Base-by-base conservation (phyloP, 1,284 basidiomycete species). In the Takashimella tepidaria region DNA sequence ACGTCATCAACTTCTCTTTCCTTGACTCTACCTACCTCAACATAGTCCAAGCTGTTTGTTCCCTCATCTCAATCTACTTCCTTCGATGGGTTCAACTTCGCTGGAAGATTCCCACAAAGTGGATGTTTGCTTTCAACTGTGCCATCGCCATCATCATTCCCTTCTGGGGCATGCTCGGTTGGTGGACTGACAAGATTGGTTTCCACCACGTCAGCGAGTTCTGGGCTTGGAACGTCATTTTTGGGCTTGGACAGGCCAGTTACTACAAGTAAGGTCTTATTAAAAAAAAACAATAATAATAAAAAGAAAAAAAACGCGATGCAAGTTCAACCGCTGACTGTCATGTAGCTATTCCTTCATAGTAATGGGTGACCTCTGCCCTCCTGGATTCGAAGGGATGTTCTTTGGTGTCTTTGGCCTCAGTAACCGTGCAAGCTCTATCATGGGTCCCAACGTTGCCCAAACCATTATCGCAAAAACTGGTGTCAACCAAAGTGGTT, bases 151-250 rank as follows among this genome's bases (percentile, higher is more conserved):
- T 89, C 43, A 48, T 89, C 25, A 87, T 91, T 47, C 87, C 88
- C 0, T 77, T 88, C 3, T 91, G 89, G 89, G 89, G 89, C 24
- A 86, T 89, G 84, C 79, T 90, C 46, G 89, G 89, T 0, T 83
- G 90, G 47, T 89, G 87, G 84, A 89, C 88, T 0, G 63, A 76
- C 12, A 84, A 80, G 57, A 70, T 91, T 45, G 89, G 85, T 0
- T 88, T 87, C 72, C 87, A 88, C 68, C 86, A 87, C 59, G 80
- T 69, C n/a, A 88, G 87, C 87, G 88, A 89, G 64, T 89, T 88
- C 73, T 89, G 83, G 84, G 80, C 80, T 27, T 87, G 45, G 37
- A 87, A 87, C 61, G 79, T 86, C 52, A 77, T 87, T 3, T 87
- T 86, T 63, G 86, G 86, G 3, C 74, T 88, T 20, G 88, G 88